phyloP scores from a whole-genome alignment of 805 yeast species.

The Yamadazyma phyllophila region DNA sequence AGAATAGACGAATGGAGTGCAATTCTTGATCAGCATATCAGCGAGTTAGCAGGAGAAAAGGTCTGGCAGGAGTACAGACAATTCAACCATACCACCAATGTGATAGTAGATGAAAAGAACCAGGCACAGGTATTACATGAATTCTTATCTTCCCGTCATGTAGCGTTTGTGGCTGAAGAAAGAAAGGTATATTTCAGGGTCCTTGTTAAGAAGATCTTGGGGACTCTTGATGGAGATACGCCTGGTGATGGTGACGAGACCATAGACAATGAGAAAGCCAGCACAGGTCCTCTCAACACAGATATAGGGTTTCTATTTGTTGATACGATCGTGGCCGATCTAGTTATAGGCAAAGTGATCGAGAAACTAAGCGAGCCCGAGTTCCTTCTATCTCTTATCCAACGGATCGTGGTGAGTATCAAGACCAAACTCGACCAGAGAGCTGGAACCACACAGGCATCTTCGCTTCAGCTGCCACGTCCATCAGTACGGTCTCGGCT shows the following conservation, averaged over 20 bases:
- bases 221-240: constrained; percentile 11
- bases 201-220: constrained; percentile 22
- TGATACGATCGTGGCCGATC: constrained; percentile 25
- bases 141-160: constrained; percentile 18
- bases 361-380: constrained; percentile 24
- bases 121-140: constrained; percentile 12
- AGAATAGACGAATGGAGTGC: constrained; percentile 24
- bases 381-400: constrained; percentile 21
- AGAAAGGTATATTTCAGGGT: constrained; percentile 21
- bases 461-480: background rate
- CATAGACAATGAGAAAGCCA: constrained; percentile 2
- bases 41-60: constrained; percentile 13
- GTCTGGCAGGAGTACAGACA: constrained; percentile 13
- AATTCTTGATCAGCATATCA: constrained; percentile 23
- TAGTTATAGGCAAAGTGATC: constrained; percentile 24
- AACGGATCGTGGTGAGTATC: constrained; percentile 10
- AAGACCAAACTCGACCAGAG: constrained; percentile 6
- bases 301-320: constrained; percentile 24
- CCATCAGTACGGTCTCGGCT: constrained; percentile 6
- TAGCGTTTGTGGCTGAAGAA: constrained; percentile 17
- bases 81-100: constrained; percentile 1
- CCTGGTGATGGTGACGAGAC: background rate
- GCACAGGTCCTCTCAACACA: constrained; percentile 18
- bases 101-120: constrained; percentile 4
- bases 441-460: background rate